Evolutionary conservation across 495 filamentous ascomycete genomes (phyloP).

Genomic region (Darksidea phi): DNA sequence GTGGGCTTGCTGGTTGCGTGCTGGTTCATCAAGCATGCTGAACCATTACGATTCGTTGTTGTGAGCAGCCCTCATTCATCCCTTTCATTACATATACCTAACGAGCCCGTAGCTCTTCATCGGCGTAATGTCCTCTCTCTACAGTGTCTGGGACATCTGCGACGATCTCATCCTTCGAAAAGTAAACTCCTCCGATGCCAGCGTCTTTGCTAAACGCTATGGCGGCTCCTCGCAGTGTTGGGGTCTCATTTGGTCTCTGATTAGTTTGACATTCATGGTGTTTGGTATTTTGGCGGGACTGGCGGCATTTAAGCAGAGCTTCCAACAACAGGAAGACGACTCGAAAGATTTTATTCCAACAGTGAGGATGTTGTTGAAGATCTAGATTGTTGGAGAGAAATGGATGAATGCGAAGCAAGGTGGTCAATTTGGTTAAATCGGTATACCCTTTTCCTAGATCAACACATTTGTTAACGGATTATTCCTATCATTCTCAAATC

Average conservation of each 20-base stretch:
- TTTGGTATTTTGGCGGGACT: constrained; percentile 69
- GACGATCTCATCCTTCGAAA: constrained; percentile 82
- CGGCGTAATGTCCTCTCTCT: constrained; percentile 73
- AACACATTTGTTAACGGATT: too few relatives aligned
- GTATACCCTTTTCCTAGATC: too few relatives aligned
- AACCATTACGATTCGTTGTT: constrained; percentile 71
- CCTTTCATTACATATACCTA: background rate
- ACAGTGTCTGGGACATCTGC: constrained; percentile 85
- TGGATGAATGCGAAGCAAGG: too few relatives aligned
- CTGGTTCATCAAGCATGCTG: constrained; percentile 77
- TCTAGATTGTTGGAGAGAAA: background rate
- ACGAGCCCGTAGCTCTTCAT: constrained; percentile 59
- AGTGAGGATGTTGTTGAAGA: constrained; percentile 23
- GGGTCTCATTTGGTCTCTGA: constrained; percentile 74
- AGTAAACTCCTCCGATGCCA: constrained; percentile 78
- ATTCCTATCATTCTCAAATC: too few relatives aligned
- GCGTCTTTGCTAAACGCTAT: constrained; percentile 73
- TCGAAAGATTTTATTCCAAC: constrained; percentile 66
- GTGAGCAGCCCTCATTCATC: constrained; percentile 33
- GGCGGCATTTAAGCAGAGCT: constrained; percentile 70
- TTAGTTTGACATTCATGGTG: constrained; percentile 68
- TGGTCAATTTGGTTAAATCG: too few relatives aligned
- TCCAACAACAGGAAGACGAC: constrained; percentile 64
- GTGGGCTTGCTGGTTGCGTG: constrained; percentile 70
- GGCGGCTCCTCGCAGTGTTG: constrained; percentile 79